Percentiles rank a stretch among this genome's conserved stretches.
Evolutionary conservation across 1,139 yeast genomes (phyloP).

Genomic region (Wickerhamomyces sp.): DNA sequence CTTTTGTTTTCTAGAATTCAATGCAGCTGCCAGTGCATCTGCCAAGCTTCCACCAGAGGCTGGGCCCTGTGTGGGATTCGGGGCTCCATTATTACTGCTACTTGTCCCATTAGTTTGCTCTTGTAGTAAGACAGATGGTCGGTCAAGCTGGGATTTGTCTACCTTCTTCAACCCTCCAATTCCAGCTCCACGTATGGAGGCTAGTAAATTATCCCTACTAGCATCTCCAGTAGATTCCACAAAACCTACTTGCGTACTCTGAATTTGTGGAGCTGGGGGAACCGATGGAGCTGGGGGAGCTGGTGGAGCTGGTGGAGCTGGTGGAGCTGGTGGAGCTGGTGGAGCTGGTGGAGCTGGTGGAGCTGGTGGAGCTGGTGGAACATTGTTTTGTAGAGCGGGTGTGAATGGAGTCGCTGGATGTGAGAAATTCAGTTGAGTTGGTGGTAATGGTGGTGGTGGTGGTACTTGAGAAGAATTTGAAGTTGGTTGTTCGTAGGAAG

Average conservation of each 20-base stretch:
- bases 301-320: conserved; percentile 28
- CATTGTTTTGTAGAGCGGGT: not conserved
- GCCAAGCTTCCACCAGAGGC: conserved; percentile 53
- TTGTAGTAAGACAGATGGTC: conserved; percentile 65
- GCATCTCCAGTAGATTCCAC: conserved; percentile 29
- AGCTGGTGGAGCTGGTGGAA: conserved; percentile 19
- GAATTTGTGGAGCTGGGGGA: conserved; percentile 25
- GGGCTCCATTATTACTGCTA: conserved; percentile 15
- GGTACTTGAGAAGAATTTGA: conserved; percentile 5
- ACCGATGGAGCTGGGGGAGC: conserved; percentile 33
- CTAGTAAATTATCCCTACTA: conserved; percentile 76
- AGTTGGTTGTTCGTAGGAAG: conserved; percentile 18
- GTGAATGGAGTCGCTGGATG: conserved; percentile 6
- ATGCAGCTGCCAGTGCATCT: conserved; percentile 84
- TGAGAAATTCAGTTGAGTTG: conserved; percentile 20
- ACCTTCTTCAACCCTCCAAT: conserved; percentile 63
- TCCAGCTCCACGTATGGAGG: conserved; percentile 82
- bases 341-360: conserved; percentile 31
- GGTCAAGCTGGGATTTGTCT: conserved; percentile 79
- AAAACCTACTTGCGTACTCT: conserved; percentile 26
- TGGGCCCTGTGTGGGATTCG: conserved; percentile 27
- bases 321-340: conserved; percentile 23
- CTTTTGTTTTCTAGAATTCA: conserved; percentile 74
- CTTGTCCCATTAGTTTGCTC: conserved; percentile 38
- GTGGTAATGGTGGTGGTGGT: conserved; percentile 17